Evolutionary conservation across 495 filamentous ascomycete species (phyloP).

Genomic region (Penicillium verhagenii): DNA sequence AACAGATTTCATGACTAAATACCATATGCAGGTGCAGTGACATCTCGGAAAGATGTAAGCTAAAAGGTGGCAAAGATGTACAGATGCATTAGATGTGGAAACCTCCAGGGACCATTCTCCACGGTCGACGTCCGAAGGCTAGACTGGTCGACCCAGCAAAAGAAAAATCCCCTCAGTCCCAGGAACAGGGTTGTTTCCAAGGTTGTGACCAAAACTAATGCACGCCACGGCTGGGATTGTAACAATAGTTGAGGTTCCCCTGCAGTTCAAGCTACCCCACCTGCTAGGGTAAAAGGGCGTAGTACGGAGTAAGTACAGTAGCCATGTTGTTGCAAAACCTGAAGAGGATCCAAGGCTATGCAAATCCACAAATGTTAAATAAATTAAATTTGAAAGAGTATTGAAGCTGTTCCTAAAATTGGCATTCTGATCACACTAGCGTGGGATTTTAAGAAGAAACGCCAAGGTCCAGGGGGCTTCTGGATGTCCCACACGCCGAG

Average conservation of each 20-base stretch:
- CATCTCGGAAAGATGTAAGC: conserved; percentile 5
- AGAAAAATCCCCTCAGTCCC: not conserved
- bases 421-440: not conserved
- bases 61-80: not conserved
- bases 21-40: not conserved
- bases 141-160: not conserved
- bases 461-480: conserved; percentile 6
- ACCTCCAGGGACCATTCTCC: conserved; percentile 4
- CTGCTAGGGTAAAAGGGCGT: no score
- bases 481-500: conserved; percentile 6
- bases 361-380: no score
- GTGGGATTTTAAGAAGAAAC: not conserved
- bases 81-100: not conserved
- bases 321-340: no score
- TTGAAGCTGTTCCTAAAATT: conserved; percentile 4
- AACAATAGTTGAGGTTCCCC: conserved; percentile 14
- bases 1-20: not conserved
- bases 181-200: not conserved
- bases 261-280: conserved; percentile 6
- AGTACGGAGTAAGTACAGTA: no score
- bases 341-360: not conserved
- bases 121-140: not conserved
- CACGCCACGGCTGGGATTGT: conserved; percentile 13
- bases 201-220: conserved; percentile 11
- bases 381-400: no score